Evolutionary conservation across 108 stramenopile genomes (phyloP).

Genomic region (Conticribra weissflogii): DNA sequence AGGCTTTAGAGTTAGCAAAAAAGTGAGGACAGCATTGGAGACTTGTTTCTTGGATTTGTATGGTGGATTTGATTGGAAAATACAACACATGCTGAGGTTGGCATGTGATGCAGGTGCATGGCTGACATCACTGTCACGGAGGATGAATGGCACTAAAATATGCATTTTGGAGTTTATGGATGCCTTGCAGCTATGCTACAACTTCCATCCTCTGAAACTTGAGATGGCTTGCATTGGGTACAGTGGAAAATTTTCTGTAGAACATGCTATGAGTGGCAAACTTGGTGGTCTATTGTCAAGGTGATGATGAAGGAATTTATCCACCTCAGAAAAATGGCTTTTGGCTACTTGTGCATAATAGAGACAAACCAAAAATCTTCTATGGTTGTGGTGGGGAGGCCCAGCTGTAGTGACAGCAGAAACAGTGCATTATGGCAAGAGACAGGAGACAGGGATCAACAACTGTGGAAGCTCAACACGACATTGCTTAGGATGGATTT

Average conservation of each 20-base stretch:
- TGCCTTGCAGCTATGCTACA: constrained; percentile 14
- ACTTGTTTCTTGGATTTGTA: background rate
- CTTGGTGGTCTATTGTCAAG: constrained; percentile 20
- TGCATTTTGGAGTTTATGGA: constrained; percentile 27
- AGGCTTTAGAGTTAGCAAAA: background rate
- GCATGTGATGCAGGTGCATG: background rate
- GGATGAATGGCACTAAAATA: constrained; percentile 17
- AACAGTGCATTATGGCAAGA: too few species aligned
- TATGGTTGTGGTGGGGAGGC: background rate
- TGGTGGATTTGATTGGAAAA: background rate
- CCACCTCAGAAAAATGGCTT: background rate
- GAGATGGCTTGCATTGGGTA: constrained; percentile 16
- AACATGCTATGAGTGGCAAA: constrained; percentile 18
- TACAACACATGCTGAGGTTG: too few species aligned
- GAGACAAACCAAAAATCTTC: background rate
- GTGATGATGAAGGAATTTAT: background rate
- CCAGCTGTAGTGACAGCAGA: background rate
- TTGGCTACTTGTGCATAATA: background rate
- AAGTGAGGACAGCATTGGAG: too few species aligned
- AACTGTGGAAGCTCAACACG: too few species aligned
- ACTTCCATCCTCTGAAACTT: background rate
- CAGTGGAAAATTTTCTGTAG: constrained; percentile 17
- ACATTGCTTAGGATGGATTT: too few species aligned
- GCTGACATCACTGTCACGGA: background rate
- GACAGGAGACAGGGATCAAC: too few species aligned